Conservation (phyloP, 2,329 filamentous ascomycete genomes). For the Botrytis elliptica region DNA sequence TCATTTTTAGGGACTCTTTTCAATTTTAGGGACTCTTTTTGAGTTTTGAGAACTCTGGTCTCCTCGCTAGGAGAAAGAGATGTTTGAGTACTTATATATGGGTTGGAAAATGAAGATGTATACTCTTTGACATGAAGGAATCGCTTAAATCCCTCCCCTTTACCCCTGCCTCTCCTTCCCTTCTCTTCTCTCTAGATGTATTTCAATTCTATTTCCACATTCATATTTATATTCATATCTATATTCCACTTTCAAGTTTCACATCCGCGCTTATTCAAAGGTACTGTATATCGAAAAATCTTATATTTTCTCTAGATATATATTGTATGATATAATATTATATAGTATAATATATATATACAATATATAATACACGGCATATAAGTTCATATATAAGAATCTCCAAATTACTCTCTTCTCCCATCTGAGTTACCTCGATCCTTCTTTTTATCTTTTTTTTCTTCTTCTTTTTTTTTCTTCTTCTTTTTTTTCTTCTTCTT, state of each 20-base stretch:
- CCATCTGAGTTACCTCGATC: no score
- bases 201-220: no score
- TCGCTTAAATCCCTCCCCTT: no score
- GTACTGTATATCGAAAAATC: neutral
- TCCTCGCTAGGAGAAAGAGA: neutral
- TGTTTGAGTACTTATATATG: neutral
- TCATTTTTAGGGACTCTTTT: fast-evolving
- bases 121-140: no score
- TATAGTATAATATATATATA: no score
- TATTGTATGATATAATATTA: no score
- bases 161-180: no score
- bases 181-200: no score
- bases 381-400: neutral
- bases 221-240: neutral
- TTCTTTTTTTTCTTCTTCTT: no score
- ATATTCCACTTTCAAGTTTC: neutral
- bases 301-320: fast-evolving
- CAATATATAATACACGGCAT: neutral
- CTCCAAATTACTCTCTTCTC: no score
- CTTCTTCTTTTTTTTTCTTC: no score
- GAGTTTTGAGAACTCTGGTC: neutral
- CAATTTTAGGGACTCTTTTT: fast-evolving
- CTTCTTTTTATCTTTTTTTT: neutral
- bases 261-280: neutral
- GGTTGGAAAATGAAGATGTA: neutral